phyloP scores from a whole-genome alignment of 352 stramenopile genomes.

The Thalassiosira livingstoniorum region DNA sequence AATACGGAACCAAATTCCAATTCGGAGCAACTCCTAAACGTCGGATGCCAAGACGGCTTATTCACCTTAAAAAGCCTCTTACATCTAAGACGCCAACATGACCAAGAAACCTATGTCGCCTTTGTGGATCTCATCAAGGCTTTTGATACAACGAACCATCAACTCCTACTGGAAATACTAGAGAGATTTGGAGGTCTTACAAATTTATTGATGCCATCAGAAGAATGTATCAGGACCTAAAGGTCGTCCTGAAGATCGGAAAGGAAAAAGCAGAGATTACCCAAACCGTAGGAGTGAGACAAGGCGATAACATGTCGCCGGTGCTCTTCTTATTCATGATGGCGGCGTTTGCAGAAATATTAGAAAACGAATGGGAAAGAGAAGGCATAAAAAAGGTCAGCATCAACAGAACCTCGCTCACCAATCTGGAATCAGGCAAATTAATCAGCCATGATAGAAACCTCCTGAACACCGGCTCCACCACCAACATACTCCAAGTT shows the following conservation, averaged over 20 bases:
- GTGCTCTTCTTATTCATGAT: conserved; percentile 36
- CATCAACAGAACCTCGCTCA: not conserved
- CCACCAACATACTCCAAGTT: not conserved
- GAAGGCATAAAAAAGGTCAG: conserved; percentile 9
- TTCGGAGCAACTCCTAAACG: conserved; percentile 9
- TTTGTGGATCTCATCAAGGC: conserved; percentile 37
- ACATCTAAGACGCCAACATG: conserved; percentile 14
- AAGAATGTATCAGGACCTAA: conserved; percentile 16
- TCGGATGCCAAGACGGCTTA: conserved; percentile 19
- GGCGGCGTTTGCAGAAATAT: conserved; percentile 26
- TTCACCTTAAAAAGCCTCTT: conserved; percentile 6
- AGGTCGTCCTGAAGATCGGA: conserved; percentile 7
- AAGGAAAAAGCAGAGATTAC: conserved; percentile 11
- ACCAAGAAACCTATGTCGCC: conserved; percentile 3
- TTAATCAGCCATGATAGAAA: not conserved
- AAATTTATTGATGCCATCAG: conserved; percentile 12
- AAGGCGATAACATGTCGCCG: conserved; percentile 21
- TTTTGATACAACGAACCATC: conserved; percentile 34
- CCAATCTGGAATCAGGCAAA: not conserved
- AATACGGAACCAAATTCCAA: conserved; percentile 17
- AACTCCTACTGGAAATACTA: conserved; percentile 15
- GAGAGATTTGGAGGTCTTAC: conserved; percentile 24
- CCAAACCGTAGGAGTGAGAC: conserved; percentile 21
- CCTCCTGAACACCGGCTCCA: not conserved
- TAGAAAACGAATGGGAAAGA: conserved; percentile 14